Conservation (phyloP, 1,284 basidiomycete genomes). For the Ustilago shanxiensis region DNA sequence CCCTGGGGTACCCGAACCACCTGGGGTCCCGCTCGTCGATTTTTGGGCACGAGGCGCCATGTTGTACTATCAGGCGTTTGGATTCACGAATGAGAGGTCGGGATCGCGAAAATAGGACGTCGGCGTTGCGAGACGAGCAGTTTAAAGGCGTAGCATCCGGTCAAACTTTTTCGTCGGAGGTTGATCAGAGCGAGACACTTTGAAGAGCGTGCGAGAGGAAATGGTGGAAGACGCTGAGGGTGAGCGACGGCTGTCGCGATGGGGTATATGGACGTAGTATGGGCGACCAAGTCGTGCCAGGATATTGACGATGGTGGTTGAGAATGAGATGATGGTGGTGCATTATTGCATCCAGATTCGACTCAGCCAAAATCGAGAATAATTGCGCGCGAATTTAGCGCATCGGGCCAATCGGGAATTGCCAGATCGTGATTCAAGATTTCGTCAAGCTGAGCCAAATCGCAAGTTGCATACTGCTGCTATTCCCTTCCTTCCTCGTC, state of each 20-base stretch:
- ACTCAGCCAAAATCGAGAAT: slow-evolving; percentile 15
- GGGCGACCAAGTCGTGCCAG: no score
- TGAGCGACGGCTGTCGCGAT: not conserved
- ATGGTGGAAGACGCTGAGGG: not conserved
- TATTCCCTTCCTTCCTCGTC: not conserved
- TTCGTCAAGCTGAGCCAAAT: slow-evolving; percentile 3
- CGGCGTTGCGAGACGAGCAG: no score
- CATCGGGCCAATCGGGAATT: not conserved
- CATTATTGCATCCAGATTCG: slow-evolving; percentile 7
- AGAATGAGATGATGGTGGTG: not conserved
- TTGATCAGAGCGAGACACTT: no score
- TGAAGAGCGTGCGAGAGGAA: not conserved
- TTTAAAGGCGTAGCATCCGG: no score
- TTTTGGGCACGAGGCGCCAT: slow-evolving; percentile 58
- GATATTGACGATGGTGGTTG: not conserved
- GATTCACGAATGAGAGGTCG: not conserved
- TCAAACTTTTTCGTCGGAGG: no score
- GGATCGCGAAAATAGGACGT: no score
- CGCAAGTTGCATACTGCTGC: not conserved
- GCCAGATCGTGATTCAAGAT: not conserved
- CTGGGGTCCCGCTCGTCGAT: slow-evolving; percentile 44
- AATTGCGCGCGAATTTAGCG: slow-evolving; percentile 1
- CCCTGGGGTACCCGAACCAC: slow-evolving; percentile 47
- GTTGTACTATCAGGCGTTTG: not conserved
- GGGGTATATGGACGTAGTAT: no score